Evolutionary conservation across 805 yeast species (phyloP).

Genomic region (Candida manassasensis): DNA sequence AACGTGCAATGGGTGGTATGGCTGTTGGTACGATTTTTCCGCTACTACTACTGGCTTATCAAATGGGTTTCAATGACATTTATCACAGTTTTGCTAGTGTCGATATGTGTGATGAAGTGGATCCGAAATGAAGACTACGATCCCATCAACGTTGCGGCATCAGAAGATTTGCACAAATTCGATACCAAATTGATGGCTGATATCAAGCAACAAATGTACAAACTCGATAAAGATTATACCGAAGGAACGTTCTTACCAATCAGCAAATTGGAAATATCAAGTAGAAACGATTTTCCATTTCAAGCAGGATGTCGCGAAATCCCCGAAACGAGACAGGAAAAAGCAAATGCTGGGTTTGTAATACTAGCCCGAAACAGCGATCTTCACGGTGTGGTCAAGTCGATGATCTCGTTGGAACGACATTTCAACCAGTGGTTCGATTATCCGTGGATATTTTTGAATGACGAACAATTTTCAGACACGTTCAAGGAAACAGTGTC

Average conservation of each 20-base stretch:
- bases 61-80: neutral
- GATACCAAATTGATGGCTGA: neutral
- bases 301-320: slow-evolving; percentile 48
- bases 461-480: slow-evolving; percentile 68
- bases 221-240: neutral
- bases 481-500: slow-evolving; percentile 54
- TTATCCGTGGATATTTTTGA: slow-evolving; percentile 89
- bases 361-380: slow-evolving; percentile 81
- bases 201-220: neutral
- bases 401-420: slow-evolving; percentile 72
- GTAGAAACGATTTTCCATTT: slow-evolving; percentile 41
- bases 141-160: neutral
- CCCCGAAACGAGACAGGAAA: slow-evolving; percentile 34
- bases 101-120: neutral
- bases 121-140: neutral
- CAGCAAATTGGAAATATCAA: slow-evolving; percentile 10
- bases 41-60: neutral
- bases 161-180: neutral
- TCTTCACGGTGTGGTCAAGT: slow-evolving; percentile 65
- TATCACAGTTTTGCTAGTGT: too few species aligned
- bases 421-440: slow-evolving; percentile 92
- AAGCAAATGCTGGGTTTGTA: slow-evolving; percentile 82
- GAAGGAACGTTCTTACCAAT: neutral
- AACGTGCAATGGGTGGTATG: too few species aligned
- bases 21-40: neutral